Base-by-base conservation (phyloP, 2,329 filamentous ascomycete genomes). In the Dactylellina parvicollis region DNA sequence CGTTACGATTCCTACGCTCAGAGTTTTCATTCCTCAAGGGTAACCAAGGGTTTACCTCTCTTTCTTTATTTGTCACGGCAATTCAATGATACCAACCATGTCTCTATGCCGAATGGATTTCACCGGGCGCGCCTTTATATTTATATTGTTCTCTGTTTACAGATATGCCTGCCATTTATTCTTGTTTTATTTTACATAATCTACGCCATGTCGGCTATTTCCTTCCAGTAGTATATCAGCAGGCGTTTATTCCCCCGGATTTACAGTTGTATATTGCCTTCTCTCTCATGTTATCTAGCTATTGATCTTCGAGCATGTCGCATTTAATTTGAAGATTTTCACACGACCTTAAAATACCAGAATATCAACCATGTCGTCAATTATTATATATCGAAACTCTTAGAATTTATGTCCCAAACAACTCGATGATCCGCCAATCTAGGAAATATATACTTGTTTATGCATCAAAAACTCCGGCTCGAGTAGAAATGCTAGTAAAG, bases 61-160 rank as follows among this genome's bases (percentile, higher is more conserved):
- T 49, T 8, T 8, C 36, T 16, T 32, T 5, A 5, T 55, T 56
- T 44, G 20, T 49, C 9, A 34, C 14, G 24, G 22, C 36, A 38
- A 28, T 22, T 59, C 49, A 24, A 64, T 71, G 66, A 71, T 71
- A 71, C 66, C 66, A 71, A 70, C 40, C 26, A 46, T 28, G 36
- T 54, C 56, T 47, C 24, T n/a, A n/a, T n/a, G n/a, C n/a, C n/a
- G n/a, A n/a, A n/a, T n/a, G n/a, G n/a, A n/a, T n/a, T n/a, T n/a
- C n/a, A n/a, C n/a, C n/a, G n/a, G n/a, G n/a, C n/a, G n/a, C n/a
- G n/a, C n/a, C n/a, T n/a, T n/a, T 36, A 36, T 36, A 14, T 36
- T 36, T 36, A 36, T n/a, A n/a, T n/a, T n/a, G n/a, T n/a, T n/a
- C n/a, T n/a, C n/a, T n/a, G n/a, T n/a, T n/a, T n/a, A n/a, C n/a